Percentiles rank a stretch among this genome's conserved stretches.
Evolutionary conservation across 2,329 filamentous ascomycete species (phyloP).

Genomic region (Clonostachys rhizophaga): DNA sequence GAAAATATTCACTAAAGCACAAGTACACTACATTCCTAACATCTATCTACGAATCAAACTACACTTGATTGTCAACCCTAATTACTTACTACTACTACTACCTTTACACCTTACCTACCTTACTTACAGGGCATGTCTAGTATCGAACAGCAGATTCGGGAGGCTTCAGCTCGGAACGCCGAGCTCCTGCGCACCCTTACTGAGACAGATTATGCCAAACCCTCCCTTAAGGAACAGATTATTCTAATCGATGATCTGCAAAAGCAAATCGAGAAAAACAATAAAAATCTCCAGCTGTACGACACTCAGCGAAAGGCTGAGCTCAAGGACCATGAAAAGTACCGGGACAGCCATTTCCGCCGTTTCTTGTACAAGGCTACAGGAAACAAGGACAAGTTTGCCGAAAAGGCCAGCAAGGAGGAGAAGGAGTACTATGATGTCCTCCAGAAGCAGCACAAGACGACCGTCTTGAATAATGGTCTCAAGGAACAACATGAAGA

Average conservation of each 20-base stretch:
- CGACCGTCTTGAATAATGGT: constrained; percentile 32
- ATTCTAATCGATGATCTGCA: constrained; percentile 39
- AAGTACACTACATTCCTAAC: no score
- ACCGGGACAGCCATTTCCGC: constrained; percentile 45
- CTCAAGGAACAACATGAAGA: constrained; percentile 31
- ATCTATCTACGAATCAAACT: no score
- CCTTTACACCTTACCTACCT: no score
- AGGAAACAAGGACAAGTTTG: constrained; percentile 32
- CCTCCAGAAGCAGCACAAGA: constrained; percentile 39
- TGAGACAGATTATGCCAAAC: constrained; percentile 41
- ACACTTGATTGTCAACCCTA: no score
- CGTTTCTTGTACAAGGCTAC: constrained; percentile 46
- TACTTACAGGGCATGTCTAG: not conserved
- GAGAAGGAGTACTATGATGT: constrained; percentile 45
- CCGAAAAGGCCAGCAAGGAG: constrained; percentile 43
- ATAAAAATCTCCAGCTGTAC: constrained; percentile 29
- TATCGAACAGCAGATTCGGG: constrained; percentile 27
- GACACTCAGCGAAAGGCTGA: constrained; percentile 36
- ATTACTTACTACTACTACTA: no score
- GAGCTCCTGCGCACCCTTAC: constrained; percentile 39
- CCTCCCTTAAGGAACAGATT: constrained; percentile 37
- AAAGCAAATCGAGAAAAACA: constrained; percentile 24
- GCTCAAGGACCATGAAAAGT: constrained; percentile 44
- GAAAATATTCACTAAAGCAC: no score
- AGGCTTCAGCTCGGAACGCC: constrained; percentile 30